Conservation (phyloP, 257 asterid species). For the Cynanchum wilfordii region DNA sequence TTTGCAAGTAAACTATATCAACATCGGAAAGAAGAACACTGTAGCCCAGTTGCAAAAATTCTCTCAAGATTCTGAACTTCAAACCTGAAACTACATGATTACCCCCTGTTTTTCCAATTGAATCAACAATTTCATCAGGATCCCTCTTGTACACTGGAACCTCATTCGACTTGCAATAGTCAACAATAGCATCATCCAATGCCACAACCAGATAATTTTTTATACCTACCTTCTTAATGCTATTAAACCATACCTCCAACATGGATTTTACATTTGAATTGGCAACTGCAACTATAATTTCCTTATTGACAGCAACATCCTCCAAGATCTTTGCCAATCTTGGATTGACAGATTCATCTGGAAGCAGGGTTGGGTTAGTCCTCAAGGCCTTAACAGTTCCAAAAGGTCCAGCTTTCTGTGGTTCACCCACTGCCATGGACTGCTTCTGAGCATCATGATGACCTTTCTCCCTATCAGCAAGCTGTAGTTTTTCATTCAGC, state of each 20-base stretch:
- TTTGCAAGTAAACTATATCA: conserved; percentile 70
- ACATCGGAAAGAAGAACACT: conserved; percentile 73
- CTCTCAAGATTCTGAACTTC: conserved; percentile 70
- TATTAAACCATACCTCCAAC: conserved; percentile 63
- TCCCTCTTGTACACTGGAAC: conserved; percentile 66
- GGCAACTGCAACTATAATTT: conserved; percentile 75
- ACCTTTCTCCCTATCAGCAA: conserved; percentile 48
- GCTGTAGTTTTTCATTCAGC: conserved; percentile 49
- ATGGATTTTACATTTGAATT: conserved; percentile 59
- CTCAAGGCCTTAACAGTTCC: conserved; percentile 70
- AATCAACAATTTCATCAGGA: conserved; percentile 48
- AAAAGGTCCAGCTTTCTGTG: conserved; percentile 65
- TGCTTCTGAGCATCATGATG: conserved; percentile 34
- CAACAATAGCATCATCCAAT: conserved; percentile 50
- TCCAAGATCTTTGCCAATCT: conserved; percentile 59
- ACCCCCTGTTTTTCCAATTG: conserved; percentile 56
- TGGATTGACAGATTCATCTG: conserved; percentile 68
- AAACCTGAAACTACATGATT: conserved; percentile 69
- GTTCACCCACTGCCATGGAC: conserved; percentile 35
- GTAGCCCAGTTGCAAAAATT: conserved; percentile 80
- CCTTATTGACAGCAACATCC: conserved; percentile 52
- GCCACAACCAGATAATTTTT: conserved; percentile 70
- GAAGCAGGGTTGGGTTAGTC: conserved; percentile 55
- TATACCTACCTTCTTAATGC: conserved; percentile 59
- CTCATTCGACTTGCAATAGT: conserved; percentile 54